These are phyloP conservation scores for Emergomyces africanus DNA, from an alignment of 2,329 filamentous ascomycete species.

Conservation along the genomic window DNA sequence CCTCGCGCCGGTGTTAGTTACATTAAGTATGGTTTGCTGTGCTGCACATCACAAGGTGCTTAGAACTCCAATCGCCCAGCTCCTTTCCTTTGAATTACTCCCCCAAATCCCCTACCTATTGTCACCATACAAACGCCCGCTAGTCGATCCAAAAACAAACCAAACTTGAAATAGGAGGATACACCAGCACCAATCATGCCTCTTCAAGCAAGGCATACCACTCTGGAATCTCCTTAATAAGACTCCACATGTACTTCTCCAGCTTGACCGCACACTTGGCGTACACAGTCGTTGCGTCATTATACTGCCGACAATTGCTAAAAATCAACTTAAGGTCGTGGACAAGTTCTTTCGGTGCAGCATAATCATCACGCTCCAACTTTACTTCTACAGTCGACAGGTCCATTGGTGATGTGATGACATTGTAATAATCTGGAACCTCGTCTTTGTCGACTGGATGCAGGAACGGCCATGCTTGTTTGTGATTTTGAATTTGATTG, in stretches of 20 bases:
- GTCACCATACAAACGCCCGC: no score
- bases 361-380: conserved; percentile 74
- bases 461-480: conserved; percentile 67
- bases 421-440: conserved; percentile 80
- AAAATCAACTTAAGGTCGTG: conserved; percentile 67
- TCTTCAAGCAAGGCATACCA: conserved; percentile 39
- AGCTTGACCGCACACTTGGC: conserved; percentile 74
- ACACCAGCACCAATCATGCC: no score
- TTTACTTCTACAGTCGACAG: conserved; percentile 75
- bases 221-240: conserved; percentile 68
- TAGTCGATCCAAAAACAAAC: no score
- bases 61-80: no score
- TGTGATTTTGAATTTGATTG: conserved; percentile 74
- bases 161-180: no score
- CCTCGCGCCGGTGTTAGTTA: no score
- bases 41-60: no score
- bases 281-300: conserved; percentile 74
- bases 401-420: conserved; percentile 86
- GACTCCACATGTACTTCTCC: conserved; percentile 73
- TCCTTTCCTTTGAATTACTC: no score
- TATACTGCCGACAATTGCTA: conserved; percentile 71
- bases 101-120: no score
- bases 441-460: conserved; percentile 76
- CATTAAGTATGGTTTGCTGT: no score
- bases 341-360: conserved; percentile 69